phyloP scores from a whole-genome alignment of 495 filamentous ascomycete species.

The Lasiosphaeris hirsuta region DNA sequence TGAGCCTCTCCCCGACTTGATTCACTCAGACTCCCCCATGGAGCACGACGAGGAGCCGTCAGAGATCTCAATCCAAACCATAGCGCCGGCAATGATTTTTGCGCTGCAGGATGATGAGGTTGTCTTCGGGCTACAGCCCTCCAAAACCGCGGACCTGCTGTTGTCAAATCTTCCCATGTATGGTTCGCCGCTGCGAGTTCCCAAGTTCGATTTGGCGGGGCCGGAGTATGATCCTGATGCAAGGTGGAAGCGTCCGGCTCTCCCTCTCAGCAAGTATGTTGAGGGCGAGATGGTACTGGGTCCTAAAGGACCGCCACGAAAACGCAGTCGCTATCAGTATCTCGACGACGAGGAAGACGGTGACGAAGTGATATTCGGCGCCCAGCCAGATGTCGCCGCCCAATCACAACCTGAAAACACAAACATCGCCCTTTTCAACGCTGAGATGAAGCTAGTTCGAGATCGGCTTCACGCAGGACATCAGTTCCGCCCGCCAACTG shows the following conservation, averaged over 20 bases:
- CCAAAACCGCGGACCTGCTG: constrained; percentile 74
- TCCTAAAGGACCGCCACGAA: constrained; percentile 63
- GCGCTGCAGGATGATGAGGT: constrained; percentile 77
- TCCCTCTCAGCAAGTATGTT: constrained; percentile 85
- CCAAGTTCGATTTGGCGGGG: constrained; percentile 50
- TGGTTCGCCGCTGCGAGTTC: constrained; percentile 58
- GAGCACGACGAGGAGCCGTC: constrained; percentile 46
- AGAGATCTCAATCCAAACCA: constrained; percentile 41
- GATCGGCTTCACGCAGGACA: constrained; percentile 90
- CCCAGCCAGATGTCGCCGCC: constrained; percentile 37
- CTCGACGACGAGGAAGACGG: constrained; percentile 59
- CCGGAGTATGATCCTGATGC: constrained; percentile 62
- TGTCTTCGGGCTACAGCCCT: constrained; percentile 71
- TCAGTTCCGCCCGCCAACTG: constrained; percentile 87
- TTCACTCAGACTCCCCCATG: constrained; percentile 51
- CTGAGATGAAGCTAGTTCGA: constrained; percentile 84
- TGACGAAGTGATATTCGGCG: constrained; percentile 45
- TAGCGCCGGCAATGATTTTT: constrained; percentile 75
- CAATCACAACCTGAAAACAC: constrained; percentile 64
- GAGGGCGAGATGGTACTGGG: constrained; percentile 72
- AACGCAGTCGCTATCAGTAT: constrained; percentile 77
- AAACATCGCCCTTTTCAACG: constrained; percentile 80
- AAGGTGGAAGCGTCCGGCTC: constrained; percentile 68
- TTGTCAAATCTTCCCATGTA: constrained; percentile 81
- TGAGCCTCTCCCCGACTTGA: constrained; percentile 64